Evolutionary conservation across 2,329 filamentous ascomycete genomes (phyloP).

Genomic region (Calonectria pseudoreteaudii): DNA sequence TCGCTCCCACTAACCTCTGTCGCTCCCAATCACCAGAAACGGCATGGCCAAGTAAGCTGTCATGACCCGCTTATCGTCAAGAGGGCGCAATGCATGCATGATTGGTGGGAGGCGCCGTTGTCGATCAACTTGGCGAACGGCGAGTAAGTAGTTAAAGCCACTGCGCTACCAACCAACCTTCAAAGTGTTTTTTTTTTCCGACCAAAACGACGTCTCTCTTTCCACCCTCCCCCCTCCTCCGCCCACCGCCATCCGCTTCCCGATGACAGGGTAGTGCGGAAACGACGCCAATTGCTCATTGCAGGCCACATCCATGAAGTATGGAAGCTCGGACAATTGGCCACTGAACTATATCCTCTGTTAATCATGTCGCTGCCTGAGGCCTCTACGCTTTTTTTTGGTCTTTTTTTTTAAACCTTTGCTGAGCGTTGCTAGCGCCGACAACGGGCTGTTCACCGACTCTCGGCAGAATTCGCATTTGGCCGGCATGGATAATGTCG

Average conservation of each 20-base stretch:
- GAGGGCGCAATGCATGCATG: constrained; percentile 1
- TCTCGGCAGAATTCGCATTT: not conserved
- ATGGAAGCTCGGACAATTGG: not conserved
- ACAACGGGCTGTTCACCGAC: constrained; percentile 9
- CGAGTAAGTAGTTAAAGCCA: not conserved
- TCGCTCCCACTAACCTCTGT: constrained; percentile 4
- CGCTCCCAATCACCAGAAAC: constrained; percentile 2
- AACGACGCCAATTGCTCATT: not conserved
- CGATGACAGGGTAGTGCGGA: not conserved
- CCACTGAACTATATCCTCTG: not conserved
- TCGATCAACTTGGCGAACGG: not conserved
- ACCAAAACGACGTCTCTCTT: not conserved
- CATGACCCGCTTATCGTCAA: constrained; percentile 22
- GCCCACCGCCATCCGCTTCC: no score
- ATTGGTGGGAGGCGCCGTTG: not conserved
- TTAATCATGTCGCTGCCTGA: not conserved
- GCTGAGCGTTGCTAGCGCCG: not conserved
- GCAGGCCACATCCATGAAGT: constrained; percentile 1
- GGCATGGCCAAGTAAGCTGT: not conserved
- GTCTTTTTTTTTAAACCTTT: not conserved
- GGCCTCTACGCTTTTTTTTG: not conserved
- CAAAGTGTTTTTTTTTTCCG: not conserved
- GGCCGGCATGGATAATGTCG: not conserved
- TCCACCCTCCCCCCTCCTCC: no score
- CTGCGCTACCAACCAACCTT: not conserved